Percentiles rank a stretch among this genome's conserved stretches.
These are phyloP conservation scores for Dendrostoma leiphaemia DNA, from an alignment of 2,329 filamentous ascomycete species.

Conservation along the genomic window DNA sequence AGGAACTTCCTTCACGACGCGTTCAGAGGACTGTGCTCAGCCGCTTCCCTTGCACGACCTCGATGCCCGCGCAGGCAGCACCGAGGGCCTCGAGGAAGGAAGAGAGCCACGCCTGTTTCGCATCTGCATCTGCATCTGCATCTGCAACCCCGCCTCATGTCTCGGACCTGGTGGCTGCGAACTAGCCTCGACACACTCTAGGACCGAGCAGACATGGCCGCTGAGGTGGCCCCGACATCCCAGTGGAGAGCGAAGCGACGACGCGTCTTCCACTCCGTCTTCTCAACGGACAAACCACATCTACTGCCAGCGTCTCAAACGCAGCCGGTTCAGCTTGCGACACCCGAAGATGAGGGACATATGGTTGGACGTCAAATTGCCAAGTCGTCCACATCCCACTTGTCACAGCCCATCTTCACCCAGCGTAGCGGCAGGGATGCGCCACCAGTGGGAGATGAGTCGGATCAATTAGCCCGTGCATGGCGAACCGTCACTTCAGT, in stretches of 20 bases:
- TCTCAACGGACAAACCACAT: constrained; percentile 49
- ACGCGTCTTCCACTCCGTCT: constrained; percentile 54
- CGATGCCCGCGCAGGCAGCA: neutral
- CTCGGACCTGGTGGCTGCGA: neutral
- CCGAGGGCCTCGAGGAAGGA: neutral
- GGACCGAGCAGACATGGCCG: constrained; percentile 6
- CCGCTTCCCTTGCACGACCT: neutral
- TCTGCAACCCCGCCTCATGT: neutral
- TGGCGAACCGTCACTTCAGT: constrained; percentile 61
- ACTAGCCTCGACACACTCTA: neutral
- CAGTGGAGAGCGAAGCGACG: constrained; percentile 46
- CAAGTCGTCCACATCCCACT: constrained; percentile 7
- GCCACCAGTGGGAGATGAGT: constrained; percentile 37
- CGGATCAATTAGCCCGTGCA: constrained; percentile 58
- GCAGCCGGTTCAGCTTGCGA: constrained; percentile 28
- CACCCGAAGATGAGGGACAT: constrained; percentile 41
- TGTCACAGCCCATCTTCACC: neutral
- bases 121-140: neutral
- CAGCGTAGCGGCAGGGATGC: constrained; percentile 3
- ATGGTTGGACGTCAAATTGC: constrained; percentile 33
- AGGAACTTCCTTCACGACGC: too few relatives aligned
- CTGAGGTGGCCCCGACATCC: constrained; percentile 27
- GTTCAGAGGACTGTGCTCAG: too few relatives aligned
- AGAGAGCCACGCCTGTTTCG: neutral
- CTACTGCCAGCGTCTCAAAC: constrained; percentile 42